Evolutionary conservation across 371 early-diverging fungal species (phyloP).

Genomic region (Funneliformis caledonium): DNA sequence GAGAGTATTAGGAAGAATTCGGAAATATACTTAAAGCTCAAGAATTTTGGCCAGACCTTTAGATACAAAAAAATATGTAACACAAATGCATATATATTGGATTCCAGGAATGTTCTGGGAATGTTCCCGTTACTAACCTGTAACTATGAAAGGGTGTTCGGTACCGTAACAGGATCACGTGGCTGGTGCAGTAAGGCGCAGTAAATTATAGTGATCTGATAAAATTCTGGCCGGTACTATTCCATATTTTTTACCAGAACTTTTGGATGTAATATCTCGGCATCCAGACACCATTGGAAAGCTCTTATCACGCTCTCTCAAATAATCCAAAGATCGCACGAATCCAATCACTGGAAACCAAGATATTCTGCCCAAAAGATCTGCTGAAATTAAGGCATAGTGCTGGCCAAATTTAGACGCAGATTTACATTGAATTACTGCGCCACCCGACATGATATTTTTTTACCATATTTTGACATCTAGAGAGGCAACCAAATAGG

Average conservation of each 20-base stretch:
- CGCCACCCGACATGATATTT: not conserved
- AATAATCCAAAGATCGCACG: constrained; percentile 54
- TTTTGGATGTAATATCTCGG: constrained; percentile 5
- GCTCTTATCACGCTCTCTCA: constrained; percentile 55
- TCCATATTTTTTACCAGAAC: not conserved
- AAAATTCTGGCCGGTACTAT: not conserved
- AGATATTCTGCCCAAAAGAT: constrained; percentile 35
- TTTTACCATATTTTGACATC: not conserved
- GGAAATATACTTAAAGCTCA: too few species aligned
- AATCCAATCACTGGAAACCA: constrained; percentile 45
- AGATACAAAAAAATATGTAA: too few species aligned
- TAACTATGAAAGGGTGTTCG: too few species aligned
- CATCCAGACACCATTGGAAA: constrained; percentile 54
- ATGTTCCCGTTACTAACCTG: too few species aligned
- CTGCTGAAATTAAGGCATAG: not conserved
- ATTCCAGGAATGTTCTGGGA: too few species aligned
- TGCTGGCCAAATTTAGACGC: not conserved
- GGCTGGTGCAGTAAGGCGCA: not conserved
- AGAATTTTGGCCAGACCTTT: too few species aligned
- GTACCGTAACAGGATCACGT: too few species aligned
- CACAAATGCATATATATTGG: too few species aligned
- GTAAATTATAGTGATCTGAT: not conserved
- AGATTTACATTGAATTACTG: constrained; percentile 7
- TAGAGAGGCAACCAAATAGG: constrained; percentile 2
- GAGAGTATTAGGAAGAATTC: too few species aligned